Base-by-base conservation (phyloP, 106 monocot species). In the Cymbidium sinense region DNA sequence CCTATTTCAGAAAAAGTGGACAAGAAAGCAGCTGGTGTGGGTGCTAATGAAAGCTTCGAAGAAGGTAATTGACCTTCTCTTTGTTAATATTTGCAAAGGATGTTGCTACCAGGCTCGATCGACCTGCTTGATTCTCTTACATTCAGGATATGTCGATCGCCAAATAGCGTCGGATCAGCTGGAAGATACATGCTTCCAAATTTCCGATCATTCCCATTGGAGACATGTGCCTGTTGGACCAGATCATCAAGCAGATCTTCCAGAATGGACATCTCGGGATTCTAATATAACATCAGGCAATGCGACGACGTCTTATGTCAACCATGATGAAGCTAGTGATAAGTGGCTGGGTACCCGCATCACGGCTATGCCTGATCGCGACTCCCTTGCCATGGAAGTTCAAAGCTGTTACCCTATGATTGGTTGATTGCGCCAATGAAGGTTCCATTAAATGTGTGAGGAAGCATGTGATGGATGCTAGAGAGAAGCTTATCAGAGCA, bases 381-480 rank as follows among this genome's bases (percentile, higher is more conserved):
- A 23, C 18, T 70, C 55, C 10, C 19, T 67, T 19, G 17, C 58
- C 67, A 74, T 51, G 21, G 82, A 81, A 10, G 33, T 31, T 75
- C 67, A 25, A 43, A 58, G 21, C 58, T 58, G n/a, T 23, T 28
- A 37, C 34, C 0, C 5, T 51, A 72, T 71, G 51, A 73, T 34
- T 31, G 54, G 35, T 44, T 98, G 20, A 71, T 34, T 98, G 94
- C 79, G 18, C 31, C 5, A 94, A 94, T 77, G 73, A 75, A 54
- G 94, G 94, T 64, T 94, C 96, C 17, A 82, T 90, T 9, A 74
- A 78, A 76, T 98, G 94, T 75, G 75, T 83, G 0, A 85, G 85
- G 78, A 80, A 81, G 64, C 96, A 94, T 88, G 76, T 98, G 9
- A 80, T 50, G 73, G 94, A 90, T 82, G 89, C 81, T 25, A 94